Base-by-base conservation (phyloP, 2,329 filamentous ascomycete genomes). In the Penicillium sp. region DNA sequence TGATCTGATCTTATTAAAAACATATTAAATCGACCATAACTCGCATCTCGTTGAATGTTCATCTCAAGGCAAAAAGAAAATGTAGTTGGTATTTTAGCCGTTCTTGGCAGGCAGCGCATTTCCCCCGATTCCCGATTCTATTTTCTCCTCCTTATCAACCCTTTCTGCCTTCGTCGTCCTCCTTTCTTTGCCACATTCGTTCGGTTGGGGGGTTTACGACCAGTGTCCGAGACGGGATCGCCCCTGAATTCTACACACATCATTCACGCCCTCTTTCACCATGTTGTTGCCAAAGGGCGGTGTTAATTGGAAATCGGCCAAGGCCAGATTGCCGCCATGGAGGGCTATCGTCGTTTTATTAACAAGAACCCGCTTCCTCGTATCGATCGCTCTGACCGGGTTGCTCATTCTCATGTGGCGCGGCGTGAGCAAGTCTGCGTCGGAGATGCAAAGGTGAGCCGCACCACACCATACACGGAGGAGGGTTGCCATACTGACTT, bases 201-300 rank as follows among this genome's bases (percentile, higher is more conserved):
- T 63, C 52, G 61, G n/a, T n/a, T 23, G 63, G 55, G 62, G 62
- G 62, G 57, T 60, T 57, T 56, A 56, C 56, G 52, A 57, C 60
- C 58, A 59, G 57, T 56, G 50, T 59, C 50, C 53, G 47, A 59
- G 48, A 55, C 57, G 56, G 56, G 56, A 58, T 58, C 52, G 52
- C 53, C 53, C 61, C 61, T 62, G 59, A 61, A 48, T 50, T 53
- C 45, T 40, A 41, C 44, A n/a, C n/a, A n/a, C n/a, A 46, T 29
- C 19, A 34, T 9, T 18, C 35, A 42, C 69, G 79, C 63, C 59
- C 96, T 96, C 91, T 85, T 8, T 44, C 69, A 79, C 63, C 60
- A 97, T 97, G 92, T 85, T 97, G 78, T 85, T 95, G 66, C 89
- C 90, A 61, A 96, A 96, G 77, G 89, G 89, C 73, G 90, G 90